Base-by-base conservation (phyloP, 1,284 basidiomycete genomes). In the Boletus subluridellus region DNA sequence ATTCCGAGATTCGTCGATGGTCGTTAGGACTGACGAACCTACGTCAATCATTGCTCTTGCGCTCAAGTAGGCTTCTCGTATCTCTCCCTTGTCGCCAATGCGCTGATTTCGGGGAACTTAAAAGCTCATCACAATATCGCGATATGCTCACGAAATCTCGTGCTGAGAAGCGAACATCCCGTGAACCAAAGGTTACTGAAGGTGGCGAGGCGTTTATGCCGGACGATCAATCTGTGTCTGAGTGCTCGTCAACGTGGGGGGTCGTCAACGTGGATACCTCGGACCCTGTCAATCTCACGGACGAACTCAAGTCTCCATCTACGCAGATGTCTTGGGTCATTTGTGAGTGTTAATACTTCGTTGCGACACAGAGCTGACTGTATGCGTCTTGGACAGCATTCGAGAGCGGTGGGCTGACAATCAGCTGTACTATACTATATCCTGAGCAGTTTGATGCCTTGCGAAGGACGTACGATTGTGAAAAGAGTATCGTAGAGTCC, bases 41-140 rank as follows among this genome's bases (percentile, higher is more conserved):
- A 98, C 95, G 0, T 98, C 95, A 10, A 97, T 99, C 67, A 96
- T 99, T 63, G 96, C 97, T 4, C 87, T 98, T 56, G 95, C 95
- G 10, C 78, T 99, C 48, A 94, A 90, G 89, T 94, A 66, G 66
- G 83, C 71, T 38, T 54, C 17, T 46, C 8, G 3, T 38, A 26
- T 35, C 46, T 35, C 46, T 47, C 9, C 38, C 12, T 58, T 52
- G 41, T 39, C 32, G n/a, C 32, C 24, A n/a, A 39, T 37, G 21
- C 58, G 12, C 55, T 62, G n/a, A 63, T 44, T 26, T 47, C 37
- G 14, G 49, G 37, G 37, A 44, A 21, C 21, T 45, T 49, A 41
- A 46, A 34, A 94, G 92, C 67, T 95, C 95, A 4, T 88, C 88
- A 28, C 89, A 90, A 63, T 97, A 98, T 73, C 83, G 89, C 38